These are phyloP conservation scores for Venustampulla echinocandica DNA, from an alignment of 495 filamentous ascomycete genomes.

Conservation along the genomic window DNA sequence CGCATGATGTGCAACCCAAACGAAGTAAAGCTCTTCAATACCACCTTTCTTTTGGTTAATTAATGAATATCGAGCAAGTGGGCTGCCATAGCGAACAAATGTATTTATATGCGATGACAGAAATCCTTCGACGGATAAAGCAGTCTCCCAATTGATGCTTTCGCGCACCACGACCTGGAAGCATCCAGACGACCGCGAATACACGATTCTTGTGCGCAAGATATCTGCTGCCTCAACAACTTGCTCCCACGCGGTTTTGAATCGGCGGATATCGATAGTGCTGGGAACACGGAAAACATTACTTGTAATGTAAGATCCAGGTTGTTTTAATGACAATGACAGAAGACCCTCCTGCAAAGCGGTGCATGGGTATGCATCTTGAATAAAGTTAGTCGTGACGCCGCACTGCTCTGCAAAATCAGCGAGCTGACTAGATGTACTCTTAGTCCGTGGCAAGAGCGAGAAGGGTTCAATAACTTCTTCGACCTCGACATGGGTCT, in stretches of 20 bases:
- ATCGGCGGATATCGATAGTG: no score
- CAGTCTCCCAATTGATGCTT: not conserved
- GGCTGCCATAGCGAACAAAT: not conserved
- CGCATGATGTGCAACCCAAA: not conserved
- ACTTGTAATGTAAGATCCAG: conserved; percentile 28
- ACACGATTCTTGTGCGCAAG: conserved; percentile 46
- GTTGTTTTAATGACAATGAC: conserved; percentile 48
- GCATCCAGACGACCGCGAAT: conserved; percentile 23
- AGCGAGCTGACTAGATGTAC: not conserved
- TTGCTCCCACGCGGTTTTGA: no score
- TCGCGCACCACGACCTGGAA: not conserved
- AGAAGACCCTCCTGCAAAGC: conserved; percentile 61
- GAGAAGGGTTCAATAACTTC: not conserved
- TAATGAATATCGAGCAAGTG: not conserved
- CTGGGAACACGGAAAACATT: not conserved
- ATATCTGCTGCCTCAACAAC: no score
- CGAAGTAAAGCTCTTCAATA: not conserved
- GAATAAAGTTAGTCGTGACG: conserved; percentile 4
- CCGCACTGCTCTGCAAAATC: not conserved
- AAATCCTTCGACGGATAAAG: not conserved
- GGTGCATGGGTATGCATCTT: conserved; percentile 60
- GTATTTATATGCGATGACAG: not conserved
- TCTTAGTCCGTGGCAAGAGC: conserved; percentile 22
- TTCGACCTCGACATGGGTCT: no score
- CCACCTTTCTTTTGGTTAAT: no score